Evolutionary conservation across 257 asterid species (phyloP), one percentile per base, ranked within the genome.

Genomic region (Plantago ovata): DNA sequence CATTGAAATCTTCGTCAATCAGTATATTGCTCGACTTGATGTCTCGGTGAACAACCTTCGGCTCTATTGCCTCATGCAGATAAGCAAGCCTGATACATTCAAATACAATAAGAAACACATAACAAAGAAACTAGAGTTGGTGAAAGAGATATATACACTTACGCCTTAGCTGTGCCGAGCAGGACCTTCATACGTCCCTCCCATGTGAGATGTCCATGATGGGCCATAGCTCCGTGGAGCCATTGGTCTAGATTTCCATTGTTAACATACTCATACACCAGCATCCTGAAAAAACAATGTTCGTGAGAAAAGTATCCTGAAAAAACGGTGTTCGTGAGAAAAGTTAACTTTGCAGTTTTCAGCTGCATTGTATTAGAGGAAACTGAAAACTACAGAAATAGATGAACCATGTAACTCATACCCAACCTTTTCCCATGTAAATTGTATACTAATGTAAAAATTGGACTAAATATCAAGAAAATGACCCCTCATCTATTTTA

Each of bases 231-330:
- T 62, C 82, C 79, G 36, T 61, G 95, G 33, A 83, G 92, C 97
- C 97, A 89, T 43, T 89, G 94, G 75, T 86, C 97, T 24, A 89
- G 77, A 66, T 89, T 89, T 57, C 97, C 97, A 58, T 89, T 89
- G 72, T 71, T 78, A 7, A 89, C 95, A 14, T 84, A 86, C 72
- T 89, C 97, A 45, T 89, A 89, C 0, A 89, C 89, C 81, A 89
- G 59, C 73, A 80, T 56, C 82, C 97, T 89, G 69, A 51, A 44
- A 16, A 16, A 14, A 36, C 55, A 53, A 13, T 43, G 18, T 36
- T 51, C 22, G 32, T 11, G n/a, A 48, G 55, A 38, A n/a, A n/a
- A n/a, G n/a, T n/a, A n/a, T n/a, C n/a, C n/a, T n/a, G n/a, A n/a
- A n/a, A n/a, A n/a, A n/a, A n/a, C n/a, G n/a, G n/a, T 24, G 33